Percentiles rank a stretch among this genome's conserved stretches.
Conservation (phyloP, 169 alveolate genomes). For the Plasmodium knowlesi region DNA sequence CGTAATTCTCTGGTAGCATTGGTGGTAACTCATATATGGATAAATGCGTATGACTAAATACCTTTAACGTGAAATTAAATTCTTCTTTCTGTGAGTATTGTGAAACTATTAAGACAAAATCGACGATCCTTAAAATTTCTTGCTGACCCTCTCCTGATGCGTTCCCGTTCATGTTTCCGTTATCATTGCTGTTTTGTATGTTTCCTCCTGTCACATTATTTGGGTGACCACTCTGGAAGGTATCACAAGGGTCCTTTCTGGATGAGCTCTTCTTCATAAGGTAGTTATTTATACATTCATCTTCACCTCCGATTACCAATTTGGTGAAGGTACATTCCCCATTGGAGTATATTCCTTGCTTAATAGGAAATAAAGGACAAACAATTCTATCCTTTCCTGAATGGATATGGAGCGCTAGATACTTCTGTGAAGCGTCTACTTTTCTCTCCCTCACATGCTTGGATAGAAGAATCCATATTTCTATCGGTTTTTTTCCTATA, state of each 20-base stretch:
- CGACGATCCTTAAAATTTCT: slow-evolving; percentile 47
- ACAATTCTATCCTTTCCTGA: slow-evolving; percentile 78
- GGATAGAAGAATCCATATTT: slow-evolving; percentile 82
- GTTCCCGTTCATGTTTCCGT: background rate
- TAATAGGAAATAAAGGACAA: slow-evolving; percentile 85
- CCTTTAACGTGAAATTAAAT: slow-evolving; percentile 78
- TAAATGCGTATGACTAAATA: slow-evolving; percentile 75
- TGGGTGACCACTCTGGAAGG: background rate
- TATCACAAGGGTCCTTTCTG: background rate
- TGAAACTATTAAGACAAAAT: slow-evolving; percentile 78
- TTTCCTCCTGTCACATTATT: background rate
- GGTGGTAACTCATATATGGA: slow-evolving; percentile 77
- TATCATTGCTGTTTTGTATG: background rate
- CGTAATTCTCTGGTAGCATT: slow-evolving; percentile 60
- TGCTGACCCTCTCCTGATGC: slow-evolving; percentile 48
- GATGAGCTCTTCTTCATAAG: background rate
- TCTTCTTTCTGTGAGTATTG: slow-evolving; percentile 81
- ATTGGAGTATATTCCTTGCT: slow-evolving; percentile 87
- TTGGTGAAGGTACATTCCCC: slow-evolving; percentile 87
- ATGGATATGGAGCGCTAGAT: slow-evolving; percentile 85
- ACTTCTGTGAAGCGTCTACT: slow-evolving; percentile 77
- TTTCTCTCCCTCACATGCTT: slow-evolving; percentile 81
- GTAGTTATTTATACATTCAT: background rate
- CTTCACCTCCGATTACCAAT: slow-evolving; percentile 73
- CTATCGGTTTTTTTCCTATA: slow-evolving; percentile 76